These are phyloP conservation scores for Claviceps digitariae DNA, from an alignment of 2,329 filamentous ascomycete species.

Conservation along the genomic window DNA sequence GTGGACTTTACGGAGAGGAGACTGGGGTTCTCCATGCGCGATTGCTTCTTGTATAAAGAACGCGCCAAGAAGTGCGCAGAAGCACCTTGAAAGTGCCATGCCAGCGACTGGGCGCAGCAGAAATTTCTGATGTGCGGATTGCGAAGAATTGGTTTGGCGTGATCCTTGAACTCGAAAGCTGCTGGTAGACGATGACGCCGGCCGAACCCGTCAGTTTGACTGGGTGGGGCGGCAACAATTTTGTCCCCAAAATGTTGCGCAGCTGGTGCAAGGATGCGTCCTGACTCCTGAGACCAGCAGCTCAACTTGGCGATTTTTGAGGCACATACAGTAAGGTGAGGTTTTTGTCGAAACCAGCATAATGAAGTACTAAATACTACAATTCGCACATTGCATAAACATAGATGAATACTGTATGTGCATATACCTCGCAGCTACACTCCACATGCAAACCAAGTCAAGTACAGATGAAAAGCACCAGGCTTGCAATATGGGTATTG, in stretches of 20 bases:
- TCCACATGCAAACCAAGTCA: neutral
- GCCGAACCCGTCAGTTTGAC: neutral
- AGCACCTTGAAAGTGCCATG: neutral
- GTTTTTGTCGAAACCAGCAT: too few species aligned
- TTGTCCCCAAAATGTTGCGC: neutral
- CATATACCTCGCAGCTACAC: too few species aligned
- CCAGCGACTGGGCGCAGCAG: neutral
- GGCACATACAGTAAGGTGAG: neutral
- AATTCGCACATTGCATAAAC: too few species aligned
- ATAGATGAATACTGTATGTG: too few species aligned
- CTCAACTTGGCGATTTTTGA: neutral
- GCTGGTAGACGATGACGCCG: neutral
- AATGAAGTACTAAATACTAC: too few species aligned
- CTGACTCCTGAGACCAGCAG: neutral
- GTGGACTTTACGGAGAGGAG: conserved; percentile 12
- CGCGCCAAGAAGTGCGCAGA: neutral
- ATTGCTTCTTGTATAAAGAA: neutral
- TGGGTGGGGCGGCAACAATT: neutral
- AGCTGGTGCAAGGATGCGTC: neutral
- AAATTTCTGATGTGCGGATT: neutral
- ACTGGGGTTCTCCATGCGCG: neutral
- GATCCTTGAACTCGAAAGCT: neutral
- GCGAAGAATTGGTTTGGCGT: neutral
- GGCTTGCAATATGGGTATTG: neutral
- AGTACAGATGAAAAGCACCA: neutral